Evolutionary conservation across 352 stramenopile genomes (phyloP).

Genomic region (Pythium rhizo-oryzae): DNA sequence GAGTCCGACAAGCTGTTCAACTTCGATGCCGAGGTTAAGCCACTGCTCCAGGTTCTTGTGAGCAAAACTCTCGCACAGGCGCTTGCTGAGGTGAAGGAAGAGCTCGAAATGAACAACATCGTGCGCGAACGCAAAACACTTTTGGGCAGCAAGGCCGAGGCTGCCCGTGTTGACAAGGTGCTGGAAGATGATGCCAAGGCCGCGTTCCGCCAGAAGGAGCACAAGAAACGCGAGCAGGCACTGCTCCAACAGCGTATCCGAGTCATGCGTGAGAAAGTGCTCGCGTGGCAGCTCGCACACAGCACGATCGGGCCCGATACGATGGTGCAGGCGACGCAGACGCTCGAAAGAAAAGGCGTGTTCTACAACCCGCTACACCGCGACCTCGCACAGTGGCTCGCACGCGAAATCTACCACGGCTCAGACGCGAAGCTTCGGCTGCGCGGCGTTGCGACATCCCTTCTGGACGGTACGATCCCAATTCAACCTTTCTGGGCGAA

Average conservation of each 20-base stretch:
- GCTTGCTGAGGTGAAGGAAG: constrained; percentile 72
- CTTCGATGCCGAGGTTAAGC: constrained; percentile 79
- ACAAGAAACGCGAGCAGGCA: constrained; percentile 47
- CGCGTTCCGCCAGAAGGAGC: constrained; percentile 50
- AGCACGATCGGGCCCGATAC: constrained; percentile 42
- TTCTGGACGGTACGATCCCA: constrained; percentile 48
- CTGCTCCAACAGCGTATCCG: constrained; percentile 40
- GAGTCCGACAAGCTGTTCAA: constrained; percentile 74
- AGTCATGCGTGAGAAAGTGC: constrained; percentile 57
- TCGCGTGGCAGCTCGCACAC: constrained; percentile 62
- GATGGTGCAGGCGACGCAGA: constrained; percentile 33
- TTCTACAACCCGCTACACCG: constrained; percentile 70
- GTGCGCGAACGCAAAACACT: constrained; percentile 43
- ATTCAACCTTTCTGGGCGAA: no score
- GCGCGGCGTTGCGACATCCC: constrained; percentile 30
- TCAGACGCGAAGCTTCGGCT: constrained; percentile 51
- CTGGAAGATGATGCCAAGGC: constrained; percentile 60
- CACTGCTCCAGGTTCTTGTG: constrained; percentile 75
- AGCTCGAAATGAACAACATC: constrained; percentile 65
- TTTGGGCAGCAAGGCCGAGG: constrained; percentile 47
- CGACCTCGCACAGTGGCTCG: constrained; percentile 50
- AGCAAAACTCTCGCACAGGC: constrained; percentile 85
- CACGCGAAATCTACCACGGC: constrained; percentile 40
- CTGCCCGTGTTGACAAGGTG: constrained; percentile 40
- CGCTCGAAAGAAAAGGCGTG: constrained; percentile 50